Evolutionary conservation across 192 early-diverging fungal genomes (phyloP).

Genomic region (Coemansia sp.): DNA sequence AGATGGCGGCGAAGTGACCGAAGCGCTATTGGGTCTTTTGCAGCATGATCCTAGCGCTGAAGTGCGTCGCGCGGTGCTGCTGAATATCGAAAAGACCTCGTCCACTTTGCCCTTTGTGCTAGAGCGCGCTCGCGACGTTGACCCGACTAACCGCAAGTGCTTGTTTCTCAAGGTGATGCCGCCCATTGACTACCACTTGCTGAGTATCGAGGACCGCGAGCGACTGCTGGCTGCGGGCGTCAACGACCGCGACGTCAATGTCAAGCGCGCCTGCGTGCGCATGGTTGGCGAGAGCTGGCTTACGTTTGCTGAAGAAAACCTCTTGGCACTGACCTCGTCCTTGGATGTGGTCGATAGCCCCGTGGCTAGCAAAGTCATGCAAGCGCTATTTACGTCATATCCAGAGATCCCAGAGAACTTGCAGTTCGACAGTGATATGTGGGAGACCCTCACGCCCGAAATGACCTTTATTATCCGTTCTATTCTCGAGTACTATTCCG

Average conservation of each 20-base stretch:
- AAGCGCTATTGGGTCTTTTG: constrained; percentile 66
- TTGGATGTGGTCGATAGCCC: constrained; percentile 74
- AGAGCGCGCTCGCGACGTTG: constrained; percentile 76
- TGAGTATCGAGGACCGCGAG: constrained; percentile 72
- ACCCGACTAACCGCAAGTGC: constrained; percentile 70
- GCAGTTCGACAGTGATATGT: constrained; percentile 57
- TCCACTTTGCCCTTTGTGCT: constrained; percentile 69
- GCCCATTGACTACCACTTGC: constrained; percentile 68
- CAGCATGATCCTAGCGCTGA: constrained; percentile 79
- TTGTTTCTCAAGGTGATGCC: constrained; percentile 73
- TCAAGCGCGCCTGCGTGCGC: constrained; percentile 72
- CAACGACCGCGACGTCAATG: constrained; percentile 77
- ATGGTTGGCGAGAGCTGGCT: constrained; percentile 76
- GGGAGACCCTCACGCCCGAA: constrained; percentile 60
- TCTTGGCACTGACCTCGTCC: constrained; percentile 72
- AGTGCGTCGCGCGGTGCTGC: constrained; percentile 78
- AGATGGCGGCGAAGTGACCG: constrained; percentile 63
- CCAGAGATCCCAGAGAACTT: constrained; percentile 69
- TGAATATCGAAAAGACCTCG: constrained; percentile 68
- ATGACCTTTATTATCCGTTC: constrained; percentile 56
- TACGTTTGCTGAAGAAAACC: constrained; percentile 69
- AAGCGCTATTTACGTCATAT: constrained; percentile 64
- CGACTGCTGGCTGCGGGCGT: constrained; percentile 72
- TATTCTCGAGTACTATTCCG: constrained; percentile 47
- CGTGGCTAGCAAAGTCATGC: constrained; percentile 63